A percentile compares a stretch with the other conserved stretches of the same genome.
Evolutionary conservation across 2,329 filamentous ascomycete species (phyloP).

Genomic region (Aspergillus fijiensis): DNA sequence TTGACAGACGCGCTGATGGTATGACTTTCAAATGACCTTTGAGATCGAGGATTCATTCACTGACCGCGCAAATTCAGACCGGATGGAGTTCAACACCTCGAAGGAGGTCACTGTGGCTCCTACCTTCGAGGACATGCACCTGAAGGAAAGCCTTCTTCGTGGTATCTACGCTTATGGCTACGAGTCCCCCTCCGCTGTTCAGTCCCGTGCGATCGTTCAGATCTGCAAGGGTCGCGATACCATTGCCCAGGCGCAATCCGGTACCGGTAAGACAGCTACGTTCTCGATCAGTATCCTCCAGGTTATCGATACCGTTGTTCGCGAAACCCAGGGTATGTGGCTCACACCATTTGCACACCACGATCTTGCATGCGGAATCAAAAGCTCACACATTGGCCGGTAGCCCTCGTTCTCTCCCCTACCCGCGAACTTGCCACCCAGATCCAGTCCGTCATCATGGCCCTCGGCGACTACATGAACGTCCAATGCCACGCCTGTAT

Average conservation of each 20-base stretch:
- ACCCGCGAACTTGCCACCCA: conserved; percentile 96
- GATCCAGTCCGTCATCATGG: conserved; percentile 98
- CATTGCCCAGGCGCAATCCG: conserved; percentile 95
- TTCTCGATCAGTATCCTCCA: conserved; percentile 96
- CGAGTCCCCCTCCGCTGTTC: conserved; percentile 95
- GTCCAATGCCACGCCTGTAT: conserved; percentile 99
- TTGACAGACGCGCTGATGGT: conserved; percentile 86
- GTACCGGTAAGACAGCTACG: conserved; percentile 94
- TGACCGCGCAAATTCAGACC: conserved; percentile 55
- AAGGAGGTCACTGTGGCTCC: conserved; percentile 94
- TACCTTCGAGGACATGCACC: conserved; percentile 91
- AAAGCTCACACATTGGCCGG: conserved; percentile 9
- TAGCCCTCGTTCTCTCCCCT: conserved; percentile 87
- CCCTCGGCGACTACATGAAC: conserved; percentile 99
- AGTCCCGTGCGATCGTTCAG: conserved; percentile 97
- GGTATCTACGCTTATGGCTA: conserved; percentile 99
- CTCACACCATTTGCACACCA: too few relatives aligned
- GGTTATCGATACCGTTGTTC: conserved; percentile 88
- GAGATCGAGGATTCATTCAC: conserved; percentile 16
- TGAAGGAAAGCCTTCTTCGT: conserved; percentile 95
- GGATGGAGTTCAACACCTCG: conserved; percentile 97
- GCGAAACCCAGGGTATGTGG: conserved; percentile 71
- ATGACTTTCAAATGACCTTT: conserved; percentile 13
- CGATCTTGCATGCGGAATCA: background rate
- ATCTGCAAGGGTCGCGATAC: conserved; percentile 99